Conservation (phyloP, 768 basidiomycete species). For the Leccinum aurantiacum region DNA sequence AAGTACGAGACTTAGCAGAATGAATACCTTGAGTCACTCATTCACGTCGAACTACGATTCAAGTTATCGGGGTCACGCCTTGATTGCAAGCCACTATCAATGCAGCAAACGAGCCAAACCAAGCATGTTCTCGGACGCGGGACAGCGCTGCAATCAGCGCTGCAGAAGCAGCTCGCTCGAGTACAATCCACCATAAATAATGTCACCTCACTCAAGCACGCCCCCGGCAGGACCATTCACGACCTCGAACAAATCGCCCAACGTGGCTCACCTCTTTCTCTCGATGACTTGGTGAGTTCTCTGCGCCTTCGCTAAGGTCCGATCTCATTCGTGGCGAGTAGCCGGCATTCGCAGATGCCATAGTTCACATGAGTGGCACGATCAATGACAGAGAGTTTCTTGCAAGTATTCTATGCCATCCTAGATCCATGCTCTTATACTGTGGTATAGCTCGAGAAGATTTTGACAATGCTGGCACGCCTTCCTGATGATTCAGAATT, state of each 20-base stretch:
- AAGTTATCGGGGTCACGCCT: background rate
- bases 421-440: slow-evolving; percentile 5
- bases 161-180: slow-evolving; percentile 19
- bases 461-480: slow-evolving; percentile 61
- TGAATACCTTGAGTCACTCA: too few species aligned
- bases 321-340: slow-evolving; percentile 18
- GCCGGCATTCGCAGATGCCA: slow-evolving; percentile 51
- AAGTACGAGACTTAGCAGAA: too few species aligned
- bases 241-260: slow-evolving; percentile 32
- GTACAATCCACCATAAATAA: slow-evolving; percentile 5
- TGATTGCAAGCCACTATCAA: background rate
- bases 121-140: background rate
- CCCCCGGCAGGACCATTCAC: slow-evolving; percentile 18
- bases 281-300: slow-evolving; percentile 29
- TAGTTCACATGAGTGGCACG: slow-evolving; percentile 41
- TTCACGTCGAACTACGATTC: too few species aligned
- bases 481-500: slow-evolving; percentile 34
- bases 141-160: slow-evolving; percentile 2
- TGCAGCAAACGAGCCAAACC: slow-evolving; percentile 5
- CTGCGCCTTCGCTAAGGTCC: background rate
- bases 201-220: background rate
- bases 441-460: slow-evolving; percentile 54
- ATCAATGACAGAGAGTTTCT: slow-evolving; percentile 62
- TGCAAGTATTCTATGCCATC: slow-evolving; percentile 36
- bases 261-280: slow-evolving; percentile 28